Evolutionary conservation across 805 yeast genomes (phyloP), one percentile per base, ranked within the genome.

Genomic region (Sporopachydermia quercuum): DNA sequence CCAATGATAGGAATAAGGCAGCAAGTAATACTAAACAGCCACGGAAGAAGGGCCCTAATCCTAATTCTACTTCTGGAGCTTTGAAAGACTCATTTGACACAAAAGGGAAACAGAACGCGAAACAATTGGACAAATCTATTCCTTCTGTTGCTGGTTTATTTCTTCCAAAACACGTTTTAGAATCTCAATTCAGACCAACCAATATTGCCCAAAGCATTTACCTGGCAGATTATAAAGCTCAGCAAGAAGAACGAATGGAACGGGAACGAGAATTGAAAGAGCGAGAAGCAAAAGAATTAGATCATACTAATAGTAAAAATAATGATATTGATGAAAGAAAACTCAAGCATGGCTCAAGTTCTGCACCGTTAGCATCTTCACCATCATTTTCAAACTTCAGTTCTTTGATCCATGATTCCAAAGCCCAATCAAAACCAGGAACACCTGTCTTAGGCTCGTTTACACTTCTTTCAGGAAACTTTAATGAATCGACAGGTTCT

Each of bases 161-260:
- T 23, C 30, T 23, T 23, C 30, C 30, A 8, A 23, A 23, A n/a
- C 30, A 23, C 30, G 30, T 23, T 8, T n/a, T 23, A n/a, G 30
- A 23, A 23, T 23, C 30, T 8, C 8, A 23, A 23, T 23, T 23
- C n/a, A 8, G 30, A 8, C 30, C 30, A 8, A 23, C 30, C 8
- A 23, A 23, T 23, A 23, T 23, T n/a, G 30, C 30, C n/a, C 30
- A 23, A 23, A 23, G 30, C 30, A 23, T 23, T 23, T 23, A 23
- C 30, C n/a, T 23, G n/a, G 30, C 30, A 8, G 30, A 23, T n/a
- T 23, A 23, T n/a, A 23, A 23, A 23, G 30, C 30, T 8, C 30
- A n/a, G 30, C 30, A 23, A 23, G 30, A 23, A n/a, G 30, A 23
- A n/a, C 8, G n/a, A 23, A 23, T n/a, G n/a, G 13, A 23, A n/a